These are phyloP conservation scores for Karstenula rhodostoma DNA, from an alignment of 2,329 filamentous ascomycete genomes.

Conservation along the genomic window DNA sequence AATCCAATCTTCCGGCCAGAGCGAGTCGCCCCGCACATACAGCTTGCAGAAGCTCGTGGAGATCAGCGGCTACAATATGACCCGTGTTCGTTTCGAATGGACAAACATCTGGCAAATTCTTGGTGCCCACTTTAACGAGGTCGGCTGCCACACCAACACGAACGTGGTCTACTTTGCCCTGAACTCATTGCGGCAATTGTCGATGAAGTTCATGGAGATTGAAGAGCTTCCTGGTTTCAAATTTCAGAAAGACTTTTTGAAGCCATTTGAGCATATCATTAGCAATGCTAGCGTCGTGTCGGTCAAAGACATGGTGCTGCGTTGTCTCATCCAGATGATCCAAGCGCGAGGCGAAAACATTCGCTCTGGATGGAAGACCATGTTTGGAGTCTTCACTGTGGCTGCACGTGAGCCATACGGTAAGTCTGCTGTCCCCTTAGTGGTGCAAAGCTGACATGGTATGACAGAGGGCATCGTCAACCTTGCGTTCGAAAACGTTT, in stretches of 20 bases:
- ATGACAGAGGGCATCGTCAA: conserved; percentile 86
- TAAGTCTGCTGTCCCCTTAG: conserved; percentile 43
- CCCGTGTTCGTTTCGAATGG: conserved; percentile 97
- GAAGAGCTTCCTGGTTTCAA: conserved; percentile 98
- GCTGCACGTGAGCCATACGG: conserved; percentile 88
- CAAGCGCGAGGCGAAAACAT: conserved; percentile 97
- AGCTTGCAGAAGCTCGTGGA: conserved; percentile 98
- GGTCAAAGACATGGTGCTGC: conserved; percentile 96
- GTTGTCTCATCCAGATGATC: conserved; percentile 98
- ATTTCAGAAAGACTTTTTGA: conserved; percentile 99
- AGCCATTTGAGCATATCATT: conserved; percentile 97
- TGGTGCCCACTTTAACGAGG: conserved; percentile 98
- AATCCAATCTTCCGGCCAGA: conserved; percentile 95
- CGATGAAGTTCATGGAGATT: conserved; percentile 99
- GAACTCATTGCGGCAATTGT: conserved; percentile 92
- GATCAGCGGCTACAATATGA: conserved; percentile 99
- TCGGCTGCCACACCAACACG: conserved; percentile 95
- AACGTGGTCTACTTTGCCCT: conserved; percentile 97
- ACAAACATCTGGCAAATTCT: conserved; percentile 96
- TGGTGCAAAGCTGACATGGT: conserved; percentile 22
- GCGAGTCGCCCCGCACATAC: conserved; percentile 94
- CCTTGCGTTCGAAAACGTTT: conserved; percentile 95
- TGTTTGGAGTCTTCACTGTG: conserved; percentile 99
- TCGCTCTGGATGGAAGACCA: conserved; percentile 96
- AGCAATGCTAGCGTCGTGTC: conserved; percentile 88